A percentile compares a stretch with the other conserved stretches of the same genome.
Conservation (phyloP, 140 eudicot species). For the Bidens hawaiensis region DNA sequence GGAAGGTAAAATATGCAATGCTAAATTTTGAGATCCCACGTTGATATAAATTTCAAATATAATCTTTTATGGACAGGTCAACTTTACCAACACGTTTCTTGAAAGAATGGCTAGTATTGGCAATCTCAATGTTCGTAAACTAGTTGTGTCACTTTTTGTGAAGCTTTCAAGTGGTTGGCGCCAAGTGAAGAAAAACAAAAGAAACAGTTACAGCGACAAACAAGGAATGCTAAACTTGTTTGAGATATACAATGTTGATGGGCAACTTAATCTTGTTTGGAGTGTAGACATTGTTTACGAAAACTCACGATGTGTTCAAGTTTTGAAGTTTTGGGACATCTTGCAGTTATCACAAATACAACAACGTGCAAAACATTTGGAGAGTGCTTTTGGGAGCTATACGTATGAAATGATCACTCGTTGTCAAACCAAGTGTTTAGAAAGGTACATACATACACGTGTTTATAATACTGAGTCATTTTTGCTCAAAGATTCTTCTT, state of each 20-base stretch:
- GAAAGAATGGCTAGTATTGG: slow-evolving; percentile 1
- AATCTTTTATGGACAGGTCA: too few species aligned
- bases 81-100: slow-evolving; percentile 19
- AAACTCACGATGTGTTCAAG: slow-evolving; percentile 21
- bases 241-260: slow-evolving; percentile 28
- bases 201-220: not conserved
- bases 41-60: too few species aligned
- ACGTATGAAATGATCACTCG: slow-evolving; percentile 21
- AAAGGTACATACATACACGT: slow-evolving; percentile 26
- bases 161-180: slow-evolving; percentile 39
- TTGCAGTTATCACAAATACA: slow-evolving; percentile 18
- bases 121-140: slow-evolving; percentile 17
- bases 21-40: too few species aligned
- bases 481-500: not conserved
- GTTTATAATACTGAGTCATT: not conserved
- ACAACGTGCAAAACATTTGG: slow-evolving; percentile 10
- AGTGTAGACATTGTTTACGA: slow-evolving; percentile 28
- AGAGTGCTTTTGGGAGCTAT: slow-evolving; percentile 20
- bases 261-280: slow-evolving; percentile 28
- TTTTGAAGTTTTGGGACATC: slow-evolving; percentile 40
- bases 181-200: not conserved
- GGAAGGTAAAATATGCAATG: too few species aligned
- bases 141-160: slow-evolving; percentile 18
- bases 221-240: slow-evolving; percentile 13
- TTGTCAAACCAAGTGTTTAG: slow-evolving; percentile 23